These are phyloP conservation scores for Scedosporium minutisporum DNA, from an alignment of 2,329 filamentous ascomycete species.

Conservation along the genomic window DNA sequence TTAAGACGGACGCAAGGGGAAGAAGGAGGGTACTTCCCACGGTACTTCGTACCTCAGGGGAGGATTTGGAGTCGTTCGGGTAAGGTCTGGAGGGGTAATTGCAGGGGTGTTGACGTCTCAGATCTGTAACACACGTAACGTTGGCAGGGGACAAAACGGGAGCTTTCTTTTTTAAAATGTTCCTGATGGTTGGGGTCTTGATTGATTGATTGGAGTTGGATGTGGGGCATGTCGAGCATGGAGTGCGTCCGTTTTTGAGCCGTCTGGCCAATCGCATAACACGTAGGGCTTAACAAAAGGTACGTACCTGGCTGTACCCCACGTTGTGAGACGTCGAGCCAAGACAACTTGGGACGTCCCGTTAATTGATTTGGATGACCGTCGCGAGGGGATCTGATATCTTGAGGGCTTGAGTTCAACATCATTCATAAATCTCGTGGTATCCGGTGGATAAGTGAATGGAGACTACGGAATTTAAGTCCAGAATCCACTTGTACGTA, in stretches of 20 bases:
- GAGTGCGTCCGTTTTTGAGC: neutral
- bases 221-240: neutral
- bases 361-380: neutral
- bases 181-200: neutral
- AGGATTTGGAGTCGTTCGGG: neutral
- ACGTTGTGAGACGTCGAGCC: neutral
- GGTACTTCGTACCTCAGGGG: neutral
- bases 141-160: neutral
- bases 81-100: neutral
- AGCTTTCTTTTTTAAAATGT: neutral
- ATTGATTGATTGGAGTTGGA: neutral
- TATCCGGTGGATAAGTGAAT: neutral
- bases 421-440: neutral
- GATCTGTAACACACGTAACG: conserved; percentile 5
- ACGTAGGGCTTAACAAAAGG: neutral
- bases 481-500: no score
- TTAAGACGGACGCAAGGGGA: neutral
- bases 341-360: neutral
- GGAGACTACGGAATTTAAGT: no score
- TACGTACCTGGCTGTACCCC: neutral
- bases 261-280: neutral
- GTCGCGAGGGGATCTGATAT: neutral
- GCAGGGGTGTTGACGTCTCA: conserved; percentile 6
- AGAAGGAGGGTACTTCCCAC: neutral
- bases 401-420: neutral